These are phyloP conservation scores for Yamadazyma sp. DNA, from an alignment of 1,139 yeast genomes.

Conservation along the genomic window DNA sequence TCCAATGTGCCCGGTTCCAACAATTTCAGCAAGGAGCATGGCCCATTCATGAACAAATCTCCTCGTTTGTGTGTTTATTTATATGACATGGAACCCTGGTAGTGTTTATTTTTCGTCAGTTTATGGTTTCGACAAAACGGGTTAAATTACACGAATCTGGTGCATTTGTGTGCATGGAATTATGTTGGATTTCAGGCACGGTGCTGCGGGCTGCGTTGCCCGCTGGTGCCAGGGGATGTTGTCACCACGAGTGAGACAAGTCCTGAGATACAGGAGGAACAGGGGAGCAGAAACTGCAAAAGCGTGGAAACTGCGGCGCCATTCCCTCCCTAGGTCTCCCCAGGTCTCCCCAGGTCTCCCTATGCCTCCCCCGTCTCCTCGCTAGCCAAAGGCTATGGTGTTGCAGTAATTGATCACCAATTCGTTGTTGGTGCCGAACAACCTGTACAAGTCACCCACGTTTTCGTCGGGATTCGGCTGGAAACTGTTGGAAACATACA, in stretches of 20 bases:
- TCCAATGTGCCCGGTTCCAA: no score
- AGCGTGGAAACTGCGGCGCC: no score
- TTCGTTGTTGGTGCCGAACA: conserved; percentile 50
- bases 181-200: not conserved
- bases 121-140: conserved; percentile 1
- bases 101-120: conserved; percentile 3
- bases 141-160: conserved; percentile 6
- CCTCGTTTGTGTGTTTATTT: conserved; percentile 4
- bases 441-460: conserved; percentile 45
- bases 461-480: conserved; percentile 61
- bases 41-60: no score
- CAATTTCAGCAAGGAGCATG: no score
- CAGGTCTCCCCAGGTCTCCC: no score
- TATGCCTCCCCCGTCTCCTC: no score
- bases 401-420: conserved; percentile 56
- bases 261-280: no score
- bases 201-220: not conserved
- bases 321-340: no score
- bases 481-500: conserved; percentile 60
- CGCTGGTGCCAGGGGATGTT: no score
- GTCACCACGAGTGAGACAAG: no score
- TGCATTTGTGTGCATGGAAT: not conserved
- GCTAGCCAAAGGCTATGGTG: conserved; percentile 56
- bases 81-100: conserved; percentile 10
- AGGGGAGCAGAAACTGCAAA: no score